Evolutionary conservation across 352 stramenopile species (phyloP).

Genomic region (Pythium rhizo-oryzae): DNA sequence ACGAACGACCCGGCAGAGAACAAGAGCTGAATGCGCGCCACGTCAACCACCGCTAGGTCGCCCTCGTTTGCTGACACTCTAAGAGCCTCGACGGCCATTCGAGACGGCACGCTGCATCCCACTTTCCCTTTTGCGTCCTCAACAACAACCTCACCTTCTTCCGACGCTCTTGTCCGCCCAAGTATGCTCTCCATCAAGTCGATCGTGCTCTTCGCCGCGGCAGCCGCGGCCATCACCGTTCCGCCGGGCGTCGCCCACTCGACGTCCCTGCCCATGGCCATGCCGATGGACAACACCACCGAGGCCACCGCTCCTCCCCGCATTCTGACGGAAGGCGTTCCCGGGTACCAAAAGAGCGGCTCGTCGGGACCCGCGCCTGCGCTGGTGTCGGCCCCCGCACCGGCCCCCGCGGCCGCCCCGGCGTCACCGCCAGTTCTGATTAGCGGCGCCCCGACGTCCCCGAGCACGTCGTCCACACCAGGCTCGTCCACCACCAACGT

Average conservation of each 20-base stretch:
- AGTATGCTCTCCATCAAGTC: neutral
- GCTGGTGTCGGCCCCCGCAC: neutral
- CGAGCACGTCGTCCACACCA: neutral
- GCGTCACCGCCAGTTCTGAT: neutral
- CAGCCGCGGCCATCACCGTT: neutral
- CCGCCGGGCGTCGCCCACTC: neutral
- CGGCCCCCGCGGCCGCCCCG: too few species aligned
- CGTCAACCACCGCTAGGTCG: too few species aligned
- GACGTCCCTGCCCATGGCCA: neutral
- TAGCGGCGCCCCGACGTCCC: neutral
- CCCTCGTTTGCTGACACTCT: too few species aligned
- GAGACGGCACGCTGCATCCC: neutral
- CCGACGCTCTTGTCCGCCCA: neutral
- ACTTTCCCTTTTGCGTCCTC: neutral
- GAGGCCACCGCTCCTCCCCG: neutral
- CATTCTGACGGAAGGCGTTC: neutral
- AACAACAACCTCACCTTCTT: too few species aligned
- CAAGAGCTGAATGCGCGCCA: too few species aligned
- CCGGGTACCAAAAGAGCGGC: neutral
- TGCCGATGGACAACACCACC: neutral
- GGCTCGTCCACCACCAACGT: slow-evolving; percentile 8
- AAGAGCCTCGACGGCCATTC: neutral
- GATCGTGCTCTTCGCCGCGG: neutral
- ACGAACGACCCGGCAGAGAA: too few species aligned
- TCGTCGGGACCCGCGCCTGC: neutral